phyloP scores from a whole-genome alignment of 805 yeast genomes.

The Kodamaea lidongshanica region DNA sequence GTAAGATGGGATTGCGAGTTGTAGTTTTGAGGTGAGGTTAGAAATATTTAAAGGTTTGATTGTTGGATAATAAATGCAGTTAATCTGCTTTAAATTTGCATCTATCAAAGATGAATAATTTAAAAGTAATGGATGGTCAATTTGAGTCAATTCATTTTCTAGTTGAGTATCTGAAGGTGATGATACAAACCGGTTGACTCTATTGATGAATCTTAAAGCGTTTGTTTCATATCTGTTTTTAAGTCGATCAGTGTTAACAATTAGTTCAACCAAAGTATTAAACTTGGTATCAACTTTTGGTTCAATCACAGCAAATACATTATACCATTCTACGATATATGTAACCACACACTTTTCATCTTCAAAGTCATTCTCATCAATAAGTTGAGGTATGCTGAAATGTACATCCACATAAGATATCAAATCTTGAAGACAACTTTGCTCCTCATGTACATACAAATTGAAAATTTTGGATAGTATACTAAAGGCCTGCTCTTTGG shows the following conservation, averaged over 20 bases:
- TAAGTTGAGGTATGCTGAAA: slow-evolving; percentile 45
- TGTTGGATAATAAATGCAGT: slow-evolving; percentile 10
- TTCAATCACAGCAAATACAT: slow-evolving; percentile 21
- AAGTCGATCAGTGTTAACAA: slow-evolving; percentile 12
- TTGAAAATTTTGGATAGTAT: slow-evolving; percentile 3
- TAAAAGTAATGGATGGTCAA: slow-evolving; percentile 12
- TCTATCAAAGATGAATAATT: slow-evolving; percentile 9
- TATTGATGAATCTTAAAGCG: slow-evolving; percentile 24
- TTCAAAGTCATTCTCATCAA: slow-evolving; percentile 53
- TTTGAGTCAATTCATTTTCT: slow-evolving; percentile 11
- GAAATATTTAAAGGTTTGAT: slow-evolving; percentile 11
- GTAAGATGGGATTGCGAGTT: too few species aligned
- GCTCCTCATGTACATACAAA: neutral
- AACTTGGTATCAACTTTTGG: slow-evolving; percentile 1
- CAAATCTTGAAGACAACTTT: slow-evolving; percentile 18
- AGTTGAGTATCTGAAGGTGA: slow-evolving; percentile 4
- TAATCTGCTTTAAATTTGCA: slow-evolving; percentile 12
- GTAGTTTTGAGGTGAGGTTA: slow-evolving; percentile 7
- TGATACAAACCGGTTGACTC: slow-evolving; percentile 11
- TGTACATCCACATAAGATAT: slow-evolving; percentile 38
- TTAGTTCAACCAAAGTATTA: slow-evolving; percentile 8
- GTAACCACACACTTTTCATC: slow-evolving; percentile 58
- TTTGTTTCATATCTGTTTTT: slow-evolving; percentile 28
- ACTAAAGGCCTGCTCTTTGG: neutral
- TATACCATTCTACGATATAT: slow-evolving; percentile 55